Evolutionary conservation across 495 filamentous ascomycete genomes (phyloP), one percentile per base, ranked within the genome.

Genomic region (Daldinia decipiens): DNA sequence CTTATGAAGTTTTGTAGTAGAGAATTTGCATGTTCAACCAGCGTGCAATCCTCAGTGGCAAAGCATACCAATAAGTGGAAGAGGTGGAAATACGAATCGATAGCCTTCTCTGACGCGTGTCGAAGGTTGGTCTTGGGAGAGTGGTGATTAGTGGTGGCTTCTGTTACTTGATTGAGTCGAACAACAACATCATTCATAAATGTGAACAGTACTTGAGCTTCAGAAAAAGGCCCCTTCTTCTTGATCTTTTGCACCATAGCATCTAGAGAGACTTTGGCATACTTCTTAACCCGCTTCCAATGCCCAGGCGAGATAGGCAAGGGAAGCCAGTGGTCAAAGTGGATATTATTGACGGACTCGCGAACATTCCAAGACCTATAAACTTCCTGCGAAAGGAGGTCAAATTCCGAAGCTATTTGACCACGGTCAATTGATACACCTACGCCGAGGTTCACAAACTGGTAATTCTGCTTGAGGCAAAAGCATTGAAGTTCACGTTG

Each of bases 161-260:
- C 68, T 26, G 56, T 21, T 58, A 77, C 76, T 12, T 77, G 40
- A 71, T 80, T 84, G 34, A 85, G 80, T n/a, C 81, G 78, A 39
- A 85, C 82, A 5, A 86, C 81, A 17, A 86, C 76, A 52, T 84
- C 79, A 60, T 81, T 86, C 83, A 87, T 84, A 73, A 86, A 86
- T 32, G 77, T 74, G 61, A 80, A 84, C 6, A 87, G 59, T n/a
- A 83, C 80, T 15, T 76, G 45, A 21, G 78, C 71, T 27, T 50
- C 51, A 17, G 50, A 65, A 39, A 74, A 65, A 1, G 38, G 5
- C 47, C 50, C 64, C 45, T 24, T 65, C 21, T 74, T 72, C 21
- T 27, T 56, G 24, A 74, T 68, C 2, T 60, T 60, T 1, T 2
- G 3, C 0, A 65, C 29, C 7, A 84, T 67, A 1, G 11, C 29